These are phyloP conservation scores for Kingdonia uniflora DNA, from an alignment of 164 flowering plant species.

Conservation along the genomic window DNA sequence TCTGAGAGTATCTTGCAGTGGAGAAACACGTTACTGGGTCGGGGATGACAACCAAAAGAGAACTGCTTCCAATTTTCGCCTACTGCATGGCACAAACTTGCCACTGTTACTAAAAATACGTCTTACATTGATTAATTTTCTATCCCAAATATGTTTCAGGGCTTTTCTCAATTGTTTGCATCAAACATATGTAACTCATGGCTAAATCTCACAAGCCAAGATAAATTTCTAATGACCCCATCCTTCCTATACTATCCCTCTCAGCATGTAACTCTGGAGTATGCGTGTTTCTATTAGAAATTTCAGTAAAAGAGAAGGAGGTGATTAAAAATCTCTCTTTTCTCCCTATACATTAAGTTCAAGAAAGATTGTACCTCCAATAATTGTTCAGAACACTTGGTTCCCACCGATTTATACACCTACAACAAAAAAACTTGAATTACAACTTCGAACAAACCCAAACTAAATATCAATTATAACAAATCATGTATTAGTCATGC, in stretches of 20 bases:
- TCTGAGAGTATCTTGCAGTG: slow-evolving; percentile 75
- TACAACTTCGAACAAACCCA: background rate
- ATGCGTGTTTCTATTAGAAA: no score
- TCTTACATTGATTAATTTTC: no score
- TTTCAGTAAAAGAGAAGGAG: background rate
- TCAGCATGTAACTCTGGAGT: no score
- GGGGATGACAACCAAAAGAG: slow-evolving; percentile 74
- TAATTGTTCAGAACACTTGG: slow-evolving; percentile 64
- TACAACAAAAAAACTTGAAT: slow-evolving; percentile 7
- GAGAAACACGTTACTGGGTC: slow-evolving; percentile 98
- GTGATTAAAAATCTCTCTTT: background rate
- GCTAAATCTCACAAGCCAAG: no score
- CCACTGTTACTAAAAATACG: slow-evolving; percentile 16
- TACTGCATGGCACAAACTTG: slow-evolving; percentile 48
- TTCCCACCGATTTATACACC: slow-evolving; percentile 78
- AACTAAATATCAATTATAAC: no score
- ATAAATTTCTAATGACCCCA: no score
- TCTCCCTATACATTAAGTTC: background rate
- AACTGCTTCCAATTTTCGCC: slow-evolving; percentile 63
- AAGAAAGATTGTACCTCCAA: slow-evolving; percentile 49
- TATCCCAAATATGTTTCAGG: no score
- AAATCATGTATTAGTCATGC: no score
- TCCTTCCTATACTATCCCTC: no score
- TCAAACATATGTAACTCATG: no score
- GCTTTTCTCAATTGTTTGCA: no score